Evolutionary conservation across 1,284 basidiomycete species (phyloP).

Genomic region (Fomitopsis pinicola): DNA sequence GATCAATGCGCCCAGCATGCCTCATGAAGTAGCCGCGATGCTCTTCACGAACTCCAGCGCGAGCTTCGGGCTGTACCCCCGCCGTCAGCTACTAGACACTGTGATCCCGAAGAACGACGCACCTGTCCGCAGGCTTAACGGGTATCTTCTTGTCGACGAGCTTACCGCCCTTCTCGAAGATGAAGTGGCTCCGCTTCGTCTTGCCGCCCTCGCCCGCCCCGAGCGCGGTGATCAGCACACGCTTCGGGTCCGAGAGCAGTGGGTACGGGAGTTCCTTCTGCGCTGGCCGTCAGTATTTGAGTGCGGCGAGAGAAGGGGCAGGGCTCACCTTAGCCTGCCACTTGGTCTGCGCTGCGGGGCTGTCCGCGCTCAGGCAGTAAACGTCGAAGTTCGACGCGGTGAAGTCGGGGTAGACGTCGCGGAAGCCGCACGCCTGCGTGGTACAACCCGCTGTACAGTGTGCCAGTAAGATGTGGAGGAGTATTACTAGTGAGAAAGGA

Average conservation of each 20-base stretch:
- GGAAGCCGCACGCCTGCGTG: constrained; percentile 84
- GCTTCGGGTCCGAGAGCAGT: constrained; percentile 84
- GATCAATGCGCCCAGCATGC: not conserved
- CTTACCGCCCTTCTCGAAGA: constrained; percentile 87
- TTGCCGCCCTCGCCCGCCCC: constrained; percentile 80
- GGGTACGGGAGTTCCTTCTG: constrained; percentile 83
- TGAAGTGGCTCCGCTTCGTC: constrained; percentile 86
- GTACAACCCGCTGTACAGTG: constrained; percentile 72
- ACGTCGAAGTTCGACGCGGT: constrained; percentile 66
- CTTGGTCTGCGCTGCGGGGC: constrained; percentile 71
- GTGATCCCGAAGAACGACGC: constrained; percentile 12
- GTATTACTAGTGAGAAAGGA: not conserved
- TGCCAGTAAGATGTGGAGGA: not conserved
- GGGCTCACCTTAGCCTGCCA: constrained; percentile 76
- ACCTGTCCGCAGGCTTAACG: constrained; percentile 83
- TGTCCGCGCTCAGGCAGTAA: constrained; percentile 85
- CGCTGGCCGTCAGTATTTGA: not conserved
- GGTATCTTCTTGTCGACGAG: constrained; percentile 78
- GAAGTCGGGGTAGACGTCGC: constrained; percentile 80
- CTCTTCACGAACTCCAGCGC: constrained; percentile 41
- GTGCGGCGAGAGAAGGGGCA: not conserved
- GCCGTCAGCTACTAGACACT: not conserved
- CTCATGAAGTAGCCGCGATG: not conserved
- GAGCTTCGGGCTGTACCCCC: constrained; percentile 28
- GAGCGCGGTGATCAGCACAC: constrained; percentile 72